A percentile compares a stretch with the other conserved stretches of the same genome.
Evolutionary conservation across 177 flowering plant species (phyloP).

Genomic region (Vitis hybrid): DNA sequence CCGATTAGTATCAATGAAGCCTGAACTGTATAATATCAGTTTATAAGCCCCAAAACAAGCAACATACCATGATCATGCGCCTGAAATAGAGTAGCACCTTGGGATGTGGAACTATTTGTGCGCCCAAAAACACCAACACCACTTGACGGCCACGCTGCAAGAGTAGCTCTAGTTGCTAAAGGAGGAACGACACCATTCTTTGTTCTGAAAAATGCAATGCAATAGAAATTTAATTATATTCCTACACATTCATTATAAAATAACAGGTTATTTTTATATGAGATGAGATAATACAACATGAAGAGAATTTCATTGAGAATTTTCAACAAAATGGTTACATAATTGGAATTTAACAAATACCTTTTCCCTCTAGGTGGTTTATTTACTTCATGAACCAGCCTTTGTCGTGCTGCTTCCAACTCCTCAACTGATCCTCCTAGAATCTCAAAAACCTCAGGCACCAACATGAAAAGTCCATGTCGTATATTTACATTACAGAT

Average conservation of each 20-base stretch:
- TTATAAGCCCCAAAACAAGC: background rate
- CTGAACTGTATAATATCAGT: background rate
- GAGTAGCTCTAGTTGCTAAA: constrained; percentile 74
- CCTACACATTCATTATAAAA: background rate
- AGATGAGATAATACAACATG: background rate
- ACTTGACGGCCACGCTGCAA: constrained; percentile 76
- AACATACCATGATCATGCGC: constrained; percentile 40
- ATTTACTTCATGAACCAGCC: constrained; percentile 80
- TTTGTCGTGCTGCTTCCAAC: constrained; percentile 71
- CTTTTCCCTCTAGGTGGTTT: constrained; percentile 97
- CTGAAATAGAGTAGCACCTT: constrained; percentile 24
- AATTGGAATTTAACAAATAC: constrained; percentile 28
- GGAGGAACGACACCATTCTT: constrained; percentile 60
- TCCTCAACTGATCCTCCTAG: constrained; percentile 83
- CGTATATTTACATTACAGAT: constrained; percentile 70
- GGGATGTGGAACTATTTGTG: constrained; percentile 18
- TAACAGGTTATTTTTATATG: background rate
- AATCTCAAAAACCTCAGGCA: constrained; percentile 81
- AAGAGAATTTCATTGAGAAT: background rate
- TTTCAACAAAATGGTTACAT: background rate
- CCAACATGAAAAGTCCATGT: constrained; percentile 90
- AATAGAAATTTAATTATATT: background rate
- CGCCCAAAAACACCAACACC: constrained; percentile 21
- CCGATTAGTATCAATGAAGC: background rate
- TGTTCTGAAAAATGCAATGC: constrained; percentile 43